Evolutionary conservation across 2,329 filamentous ascomycete species (phyloP), one percentile per base, ranked within the genome.

Genomic region (Trichoderma koningiopsis): DNA sequence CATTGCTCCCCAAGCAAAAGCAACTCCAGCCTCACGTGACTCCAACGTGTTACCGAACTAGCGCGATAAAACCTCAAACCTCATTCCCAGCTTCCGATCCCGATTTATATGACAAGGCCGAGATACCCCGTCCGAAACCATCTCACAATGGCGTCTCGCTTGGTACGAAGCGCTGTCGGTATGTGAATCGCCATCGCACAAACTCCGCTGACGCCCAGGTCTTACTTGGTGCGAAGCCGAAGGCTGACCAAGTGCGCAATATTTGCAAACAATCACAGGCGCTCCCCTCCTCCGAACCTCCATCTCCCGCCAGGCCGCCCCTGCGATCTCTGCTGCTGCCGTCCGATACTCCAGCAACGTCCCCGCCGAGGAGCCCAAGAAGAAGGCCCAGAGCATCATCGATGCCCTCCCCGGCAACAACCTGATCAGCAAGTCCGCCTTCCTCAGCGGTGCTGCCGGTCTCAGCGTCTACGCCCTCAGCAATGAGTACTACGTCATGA

Each of bases 401-500:
- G 94, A 99, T 78, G 86, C 94, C 73, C 88, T 99, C 67, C 96
- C 96, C 78, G 96, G 96, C 77, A 97, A 89, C 88, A 95, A 88
- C 79, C 86, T 97, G 74, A 85, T 97, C 80, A 96, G 93, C 83
- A 99, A 99, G 91, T 94, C 93, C 76, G 96, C 96, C 79, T 95
- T 97, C 81, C 91, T 99, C 78, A 98, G 95, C 79, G 94, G 93
- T 77, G 91, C 91, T 74, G 93, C 96, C 78, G 95, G 92, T 84
- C 84, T 97, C 77, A 94, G 92, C 78, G 88, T 97, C 82, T 97
- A 96, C 81, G 96, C 94, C 79, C 94, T 99, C 85, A 96, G 92
- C 90, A 99, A 97, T 86, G 96, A 99, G 89, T 94, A 98, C 87
- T 98, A 97, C 85, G 94, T 99, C 81, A 88, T 99, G 84, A 99